Conservation (phyloP, 2,329 filamentous ascomycete genomes). For the Exophiala sideris region DNA sequence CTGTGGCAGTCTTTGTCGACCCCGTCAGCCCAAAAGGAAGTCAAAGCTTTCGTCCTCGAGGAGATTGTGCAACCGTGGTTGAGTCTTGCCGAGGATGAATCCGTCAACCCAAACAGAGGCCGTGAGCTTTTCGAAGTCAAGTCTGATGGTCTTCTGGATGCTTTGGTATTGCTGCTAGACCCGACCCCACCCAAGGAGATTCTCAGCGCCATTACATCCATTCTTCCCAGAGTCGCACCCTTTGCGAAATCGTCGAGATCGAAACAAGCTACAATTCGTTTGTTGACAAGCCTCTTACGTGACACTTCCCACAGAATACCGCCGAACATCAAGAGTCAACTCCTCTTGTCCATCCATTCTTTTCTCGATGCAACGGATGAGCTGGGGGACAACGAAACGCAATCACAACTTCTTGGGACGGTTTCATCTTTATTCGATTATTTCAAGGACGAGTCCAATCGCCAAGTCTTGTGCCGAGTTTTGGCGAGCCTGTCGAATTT, state of each 20-base stretch:
- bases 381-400: constrained; percentile 53
- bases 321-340: constrained; percentile 23
- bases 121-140: constrained; percentile 11
- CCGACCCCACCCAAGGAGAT: constrained; percentile 20
- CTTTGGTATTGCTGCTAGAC: constrained; percentile 72
- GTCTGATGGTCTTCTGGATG: constrained; percentile 60
- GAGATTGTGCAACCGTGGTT: constrained; percentile 60
- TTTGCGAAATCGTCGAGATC: constrained; percentile 17
- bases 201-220: constrained; percentile 16
- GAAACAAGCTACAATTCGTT: constrained; percentile 10
- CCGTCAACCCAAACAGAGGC: constrained; percentile 53
- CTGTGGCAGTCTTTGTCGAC: constrained; percentile 70
- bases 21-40: constrained; percentile 76
- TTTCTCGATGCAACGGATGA: constrained; percentile 10
- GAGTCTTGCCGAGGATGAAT: constrained; percentile 43
- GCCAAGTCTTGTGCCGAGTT: constrained; percentile 70
- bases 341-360: constrained; percentile 18
- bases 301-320: constrained; percentile 14
- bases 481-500: constrained; percentile 66
- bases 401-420: constrained; percentile 66
- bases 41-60: constrained; percentile 75
- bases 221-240: constrained; percentile 20
- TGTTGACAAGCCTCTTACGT: constrained; percentile 44
- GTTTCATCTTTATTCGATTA: constrained; percentile 82
- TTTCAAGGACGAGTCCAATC: constrained; percentile 76